These are phyloP conservation scores for Lactifluus volemus DNA, from an alignment of 768 basidiomycete genomes.

Conservation along the genomic window DNA sequence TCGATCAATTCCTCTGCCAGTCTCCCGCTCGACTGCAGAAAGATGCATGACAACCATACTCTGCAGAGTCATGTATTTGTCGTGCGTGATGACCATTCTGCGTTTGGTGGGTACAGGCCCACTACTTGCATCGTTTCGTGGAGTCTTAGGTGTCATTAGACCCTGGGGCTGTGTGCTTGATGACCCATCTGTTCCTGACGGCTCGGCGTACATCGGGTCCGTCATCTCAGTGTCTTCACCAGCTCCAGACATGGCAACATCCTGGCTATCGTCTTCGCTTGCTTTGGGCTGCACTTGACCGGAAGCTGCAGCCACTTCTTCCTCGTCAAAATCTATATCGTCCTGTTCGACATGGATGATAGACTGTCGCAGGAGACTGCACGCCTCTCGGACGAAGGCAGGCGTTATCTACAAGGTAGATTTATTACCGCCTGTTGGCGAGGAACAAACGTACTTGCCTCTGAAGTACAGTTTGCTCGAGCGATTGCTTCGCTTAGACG, in stretches of 20 bases:
- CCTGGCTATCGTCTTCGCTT: constrained; percentile 42
- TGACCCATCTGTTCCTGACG: constrained; percentile 23
- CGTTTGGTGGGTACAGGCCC: constrained; percentile 44
- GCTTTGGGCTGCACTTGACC: constrained; percentile 29
- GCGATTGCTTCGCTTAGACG: constrained; percentile 97
- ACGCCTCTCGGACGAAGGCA: constrained; percentile 92
- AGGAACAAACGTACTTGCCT: constrained; percentile 38
- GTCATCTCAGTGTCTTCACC: constrained; percentile 48
- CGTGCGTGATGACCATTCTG: constrained; percentile 91
- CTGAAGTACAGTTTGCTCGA: constrained; percentile 90
- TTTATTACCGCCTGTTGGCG: not conserved
- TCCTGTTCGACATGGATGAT: constrained; percentile 99
- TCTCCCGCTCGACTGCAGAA: constrained; percentile 64
- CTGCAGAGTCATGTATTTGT: constrained; percentile 87
- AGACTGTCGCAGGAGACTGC: constrained; percentile 85
- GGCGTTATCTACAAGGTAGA: constrained; percentile 64
- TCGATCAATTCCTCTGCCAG: constrained; percentile 68
- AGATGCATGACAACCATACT: constrained; percentile 82
- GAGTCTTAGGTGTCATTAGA: constrained; percentile 21
- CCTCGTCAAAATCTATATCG: constrained; percentile 95
- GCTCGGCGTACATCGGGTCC: constrained; percentile 35
- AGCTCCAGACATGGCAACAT: constrained; percentile 51
- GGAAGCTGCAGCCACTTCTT: constrained; percentile 58
- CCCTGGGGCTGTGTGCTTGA: constrained; percentile 23
- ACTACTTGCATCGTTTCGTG: constrained; percentile 25